Conservation (phyloP, 83 land plant species). For the Diphasiastrum complanatum region DNA sequence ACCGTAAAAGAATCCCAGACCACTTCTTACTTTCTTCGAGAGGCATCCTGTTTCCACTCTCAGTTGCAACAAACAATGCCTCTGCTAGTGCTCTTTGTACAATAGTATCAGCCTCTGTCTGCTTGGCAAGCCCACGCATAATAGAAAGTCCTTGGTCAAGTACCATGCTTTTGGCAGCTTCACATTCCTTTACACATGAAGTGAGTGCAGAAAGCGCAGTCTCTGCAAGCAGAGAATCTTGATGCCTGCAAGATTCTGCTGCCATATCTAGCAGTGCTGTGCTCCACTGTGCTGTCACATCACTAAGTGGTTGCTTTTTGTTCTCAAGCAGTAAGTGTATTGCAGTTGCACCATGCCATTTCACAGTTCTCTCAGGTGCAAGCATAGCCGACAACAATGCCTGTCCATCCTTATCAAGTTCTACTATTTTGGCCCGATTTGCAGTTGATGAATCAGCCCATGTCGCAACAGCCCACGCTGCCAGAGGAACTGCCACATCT, state of each 20-base stretch:
- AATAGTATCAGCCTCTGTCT: slow-evolving; percentile 36
- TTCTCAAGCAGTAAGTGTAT: slow-evolving; percentile 63
- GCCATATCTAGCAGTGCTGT: slow-evolving; percentile 63
- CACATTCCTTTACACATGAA: slow-evolving; percentile 57
- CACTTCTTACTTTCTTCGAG: slow-evolving; percentile 80
- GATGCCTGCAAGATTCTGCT: slow-evolving; percentile 52
- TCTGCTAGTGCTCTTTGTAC: slow-evolving; percentile 67
- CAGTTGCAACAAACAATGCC: slow-evolving; percentile 49
- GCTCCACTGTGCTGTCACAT: slow-evolving; percentile 74
- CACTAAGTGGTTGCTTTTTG: slow-evolving; percentile 45
- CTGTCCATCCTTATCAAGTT: slow-evolving; percentile 79
- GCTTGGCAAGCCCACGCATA: slow-evolving; percentile 65
- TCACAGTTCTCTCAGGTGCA: slow-evolving; percentile 93
- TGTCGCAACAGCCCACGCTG: slow-evolving; percentile 96
- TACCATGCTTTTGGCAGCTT: slow-evolving; percentile 34
- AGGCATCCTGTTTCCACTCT: slow-evolving; percentile 45
- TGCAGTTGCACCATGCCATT: slow-evolving; percentile 92
- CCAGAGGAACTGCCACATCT: slow-evolving; percentile 95
- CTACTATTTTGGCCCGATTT: slow-evolving; percentile 68
- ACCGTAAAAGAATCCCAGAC: slow-evolving; percentile 79
- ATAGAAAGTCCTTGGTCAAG: slow-evolving; percentile 59
- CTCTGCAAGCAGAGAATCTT: slow-evolving; percentile 63
- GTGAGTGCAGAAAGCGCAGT: slow-evolving; percentile 70
- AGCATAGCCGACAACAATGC: slow-evolving; percentile 71
- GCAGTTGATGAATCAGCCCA: slow-evolving; percentile 83